Base-by-base conservation (phyloP, 176 grass and related monocot species). In the Cymbopogon citratus region DNA sequence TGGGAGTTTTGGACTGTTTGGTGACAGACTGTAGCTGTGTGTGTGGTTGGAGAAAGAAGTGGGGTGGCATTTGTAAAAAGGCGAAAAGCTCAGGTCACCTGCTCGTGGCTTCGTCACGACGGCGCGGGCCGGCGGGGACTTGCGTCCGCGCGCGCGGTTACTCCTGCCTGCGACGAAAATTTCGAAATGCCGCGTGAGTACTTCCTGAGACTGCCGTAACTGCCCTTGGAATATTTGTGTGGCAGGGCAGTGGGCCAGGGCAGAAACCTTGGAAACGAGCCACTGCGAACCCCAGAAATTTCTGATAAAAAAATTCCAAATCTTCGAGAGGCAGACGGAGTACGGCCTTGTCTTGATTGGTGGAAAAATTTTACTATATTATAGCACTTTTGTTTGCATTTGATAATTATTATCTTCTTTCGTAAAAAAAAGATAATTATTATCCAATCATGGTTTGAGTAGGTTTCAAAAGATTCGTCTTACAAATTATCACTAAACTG, bases 121-220 rank as follows among this genome's bases (percentile, higher is more conserved):
- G 14, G 40, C 59, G 9, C 44, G 16, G 60, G 26, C 8, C 13
- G 24, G 14, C 43, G 38, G 5, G 13, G 44, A n/a, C n/a, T n/a
- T n/a, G n/a, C 2, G 0, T 7, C 11, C 12, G 19, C 24, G 49
- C n/a, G 43, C 60, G 77, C 77, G 41, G 54, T 70, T 70, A 80
- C 69, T 51, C 6, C 29, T 54, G 28, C 21, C 77, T 34, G 39
- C n/a, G 41, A 54, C 52, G 33, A 68, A 80, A 46, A 12, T 70
- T 89, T 85, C 65, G 65, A 85, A 89, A 76, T 64, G 52, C 52
- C n/a, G 40, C 40, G 1, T 43, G 40, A 12, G 38, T 0, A 38
- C 36, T 34, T 3, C 5, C 0, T 2, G 18, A 12, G 8, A 71
- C 9, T 39, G 3, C 66, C 66, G n/a, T 5, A 5, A 31, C 0